Conservation (phyloP, 2,329 filamentous ascomycete genomes). For the Purpureocillium takamizusanense region DNA sequence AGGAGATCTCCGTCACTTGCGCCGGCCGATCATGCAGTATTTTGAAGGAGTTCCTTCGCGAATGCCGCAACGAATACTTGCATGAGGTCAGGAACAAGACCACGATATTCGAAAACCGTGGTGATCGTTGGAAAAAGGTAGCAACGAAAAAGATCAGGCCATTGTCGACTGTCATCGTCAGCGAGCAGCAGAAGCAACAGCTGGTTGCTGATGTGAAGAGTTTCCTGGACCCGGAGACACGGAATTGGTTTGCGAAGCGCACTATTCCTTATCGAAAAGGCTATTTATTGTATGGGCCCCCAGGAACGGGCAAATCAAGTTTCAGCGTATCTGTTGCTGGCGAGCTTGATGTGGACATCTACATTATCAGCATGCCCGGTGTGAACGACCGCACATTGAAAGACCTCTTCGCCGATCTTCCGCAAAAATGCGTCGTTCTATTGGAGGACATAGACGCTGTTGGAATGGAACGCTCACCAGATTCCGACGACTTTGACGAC, state of each 20-base stretch:
- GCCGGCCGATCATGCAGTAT: conserved; percentile 12
- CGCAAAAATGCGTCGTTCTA: conserved; percentile 25
- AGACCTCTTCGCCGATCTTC: conserved; percentile 20
- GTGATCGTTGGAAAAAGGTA: conserved; percentile 14
- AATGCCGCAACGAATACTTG: conserved; percentile 19
- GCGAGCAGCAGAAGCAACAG: conserved; percentile 6
- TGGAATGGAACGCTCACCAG: conserved; percentile 2
- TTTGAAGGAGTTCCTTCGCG: conserved; percentile 18
- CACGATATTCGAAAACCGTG: conserved; percentile 17
- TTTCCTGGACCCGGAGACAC: conserved; percentile 22
- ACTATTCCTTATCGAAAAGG: conserved; percentile 21
- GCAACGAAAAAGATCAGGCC: conserved; percentile 11
- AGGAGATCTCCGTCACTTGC: conserved; percentile 15
- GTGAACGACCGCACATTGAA: conserved; percentile 20
- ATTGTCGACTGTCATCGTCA: conserved; percentile 10
- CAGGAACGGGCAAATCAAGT: conserved; percentile 29
- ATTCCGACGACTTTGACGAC: not conserved
- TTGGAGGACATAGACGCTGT: conserved; percentile 29
- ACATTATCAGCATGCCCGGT: conserved; percentile 22
- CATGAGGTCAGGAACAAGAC: conserved; percentile 17
- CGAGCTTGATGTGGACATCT: conserved; percentile 25
- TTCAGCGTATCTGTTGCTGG: conserved; percentile 26
- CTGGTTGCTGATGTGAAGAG: conserved; percentile 23
- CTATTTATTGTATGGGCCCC: conserved; percentile 28
- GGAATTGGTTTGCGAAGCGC: conserved; percentile 20